A percentile compares a stretch with the other conserved stretches of the same genome.
Conservation (phyloP, 805 yeast genomes). For the Pichia cabralensis region DNA sequence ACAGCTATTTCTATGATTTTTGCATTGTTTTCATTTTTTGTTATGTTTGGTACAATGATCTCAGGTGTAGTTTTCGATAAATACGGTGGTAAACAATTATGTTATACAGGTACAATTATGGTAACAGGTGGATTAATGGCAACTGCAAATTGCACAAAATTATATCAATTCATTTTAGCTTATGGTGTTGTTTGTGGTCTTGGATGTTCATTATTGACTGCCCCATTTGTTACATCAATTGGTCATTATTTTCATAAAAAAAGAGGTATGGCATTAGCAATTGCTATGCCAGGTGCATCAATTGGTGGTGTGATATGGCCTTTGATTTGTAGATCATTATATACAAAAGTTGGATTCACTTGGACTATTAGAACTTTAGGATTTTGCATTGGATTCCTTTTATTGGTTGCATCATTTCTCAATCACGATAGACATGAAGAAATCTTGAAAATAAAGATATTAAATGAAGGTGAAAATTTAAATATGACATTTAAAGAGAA, state of each 20-base stretch:
- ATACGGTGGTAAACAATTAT: conserved; percentile 32
- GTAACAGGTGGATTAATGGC: conserved; percentile 32
- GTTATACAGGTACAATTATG: conserved; percentile 28
- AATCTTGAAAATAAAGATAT: conserved; percentile 11
- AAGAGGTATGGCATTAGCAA: conserved; percentile 51
- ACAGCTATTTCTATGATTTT: conserved; percentile 64
- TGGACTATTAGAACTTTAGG: conserved; percentile 54
- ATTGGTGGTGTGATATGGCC: conserved; percentile 50
- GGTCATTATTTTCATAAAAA: conserved; percentile 52
- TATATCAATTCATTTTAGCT: conserved; percentile 42
- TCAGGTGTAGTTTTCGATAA: conserved; percentile 38
- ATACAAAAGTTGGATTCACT: conserved; percentile 39
- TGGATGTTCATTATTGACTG: conserved; percentile 36
- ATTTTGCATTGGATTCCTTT: conserved; percentile 30
- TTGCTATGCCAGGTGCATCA: conserved; percentile 52
- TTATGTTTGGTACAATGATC: conserved; percentile 31
- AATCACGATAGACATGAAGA: conserved; percentile 23
- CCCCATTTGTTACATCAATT: conserved; percentile 39
- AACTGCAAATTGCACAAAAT: conserved; percentile 32
- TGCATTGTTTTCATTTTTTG: conserved; percentile 39
- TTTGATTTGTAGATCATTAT: conserved; percentile 40
- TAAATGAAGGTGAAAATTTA: conserved; percentile 2
- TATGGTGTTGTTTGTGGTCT: conserved; percentile 37
- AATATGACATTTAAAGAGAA: conserved; percentile 8
- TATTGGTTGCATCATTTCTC: conserved; percentile 24